Conservation (phyloP, 805 yeast genomes). For the Kurtzmaniella cleridarum region DNA sequence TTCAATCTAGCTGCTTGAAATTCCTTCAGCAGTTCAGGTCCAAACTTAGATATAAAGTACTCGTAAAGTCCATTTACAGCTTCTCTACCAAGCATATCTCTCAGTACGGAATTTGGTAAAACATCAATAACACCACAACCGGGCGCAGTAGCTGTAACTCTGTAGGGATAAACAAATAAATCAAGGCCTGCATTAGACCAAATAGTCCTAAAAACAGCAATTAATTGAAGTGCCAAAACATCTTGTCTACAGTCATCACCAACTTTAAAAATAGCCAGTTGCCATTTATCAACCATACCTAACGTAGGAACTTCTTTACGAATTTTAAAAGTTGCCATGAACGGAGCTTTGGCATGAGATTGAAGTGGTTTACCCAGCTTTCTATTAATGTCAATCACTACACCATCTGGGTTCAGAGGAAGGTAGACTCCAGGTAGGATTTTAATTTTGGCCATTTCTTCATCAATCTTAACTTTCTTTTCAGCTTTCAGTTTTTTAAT, state of each 20-base stretch:
- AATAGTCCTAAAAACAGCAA: conserved; percentile 85
- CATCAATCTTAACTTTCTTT: conserved; percentile 92
- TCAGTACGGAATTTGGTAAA: conserved; percentile 86
- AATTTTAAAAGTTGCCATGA: conserved; percentile 91
- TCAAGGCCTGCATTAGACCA: conserved; percentile 89
- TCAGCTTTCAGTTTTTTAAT: conserved; percentile 94
- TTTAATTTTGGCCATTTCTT: conserved; percentile 78
- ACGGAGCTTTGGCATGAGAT: conserved; percentile 98
- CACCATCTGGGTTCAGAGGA: conserved; percentile 96
- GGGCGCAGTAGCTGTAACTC: conserved; percentile 98
- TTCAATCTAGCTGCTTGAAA: conserved; percentile 90
- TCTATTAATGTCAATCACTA: conserved; percentile 85
- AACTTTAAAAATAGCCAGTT: conserved; percentile 95
- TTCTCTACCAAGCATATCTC: conserved; percentile 98
- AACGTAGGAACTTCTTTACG: conserved; percentile 47
- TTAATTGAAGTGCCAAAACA: conserved; percentile 85
- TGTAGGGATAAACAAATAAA: conserved; percentile 83
- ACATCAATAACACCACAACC: conserved; percentile 99
- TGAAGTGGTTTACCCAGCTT: conserved; percentile 92
- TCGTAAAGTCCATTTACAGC: conserved; percentile 96
- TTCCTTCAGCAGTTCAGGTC: conserved; percentile 86
- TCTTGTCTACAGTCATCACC: conserved; percentile 99
- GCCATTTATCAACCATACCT: conserved; percentile 66
- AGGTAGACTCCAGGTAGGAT: conserved; percentile 81
- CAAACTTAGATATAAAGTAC: conserved; percentile 86